phyloP scores from a whole-genome alignment of 257 asterid genomes.

The Jacaranda copaia region DNA sequence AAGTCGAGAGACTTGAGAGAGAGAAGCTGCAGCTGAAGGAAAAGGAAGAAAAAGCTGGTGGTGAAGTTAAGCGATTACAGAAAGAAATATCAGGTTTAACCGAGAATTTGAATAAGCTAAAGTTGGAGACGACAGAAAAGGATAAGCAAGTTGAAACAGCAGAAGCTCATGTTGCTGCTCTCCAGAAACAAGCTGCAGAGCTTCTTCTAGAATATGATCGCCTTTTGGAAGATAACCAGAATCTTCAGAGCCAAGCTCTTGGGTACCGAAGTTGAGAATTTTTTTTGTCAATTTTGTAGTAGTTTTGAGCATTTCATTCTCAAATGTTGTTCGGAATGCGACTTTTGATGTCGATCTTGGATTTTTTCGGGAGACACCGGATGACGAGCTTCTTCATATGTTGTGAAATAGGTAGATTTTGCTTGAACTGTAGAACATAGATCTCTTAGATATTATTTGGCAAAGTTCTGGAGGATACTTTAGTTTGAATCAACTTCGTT shows the following conservation, averaged over 20 bases:
- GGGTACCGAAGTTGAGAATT: slow-evolving; percentile 44
- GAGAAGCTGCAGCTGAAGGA: slow-evolving; percentile 75
- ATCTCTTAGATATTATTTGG: too few species aligned
- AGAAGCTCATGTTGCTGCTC: slow-evolving; percentile 75
- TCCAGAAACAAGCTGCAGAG: slow-evolving; percentile 86
- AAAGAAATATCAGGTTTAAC: slow-evolving; percentile 60
- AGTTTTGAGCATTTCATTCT: too few species aligned
- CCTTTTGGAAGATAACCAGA: slow-evolving; percentile 84
- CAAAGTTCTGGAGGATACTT: too few species aligned
- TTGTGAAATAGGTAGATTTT: too few species aligned
- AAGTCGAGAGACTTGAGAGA: slow-evolving; percentile 71
- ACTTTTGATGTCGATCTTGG: too few species aligned
- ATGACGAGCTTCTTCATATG: too few species aligned
- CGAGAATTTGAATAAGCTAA: slow-evolving; percentile 67
- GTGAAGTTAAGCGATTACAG: slow-evolving; percentile 57
- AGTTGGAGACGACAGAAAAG: slow-evolving; percentile 60
- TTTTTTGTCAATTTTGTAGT: too few species aligned
- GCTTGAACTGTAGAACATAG: too few species aligned
- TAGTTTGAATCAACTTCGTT: too few species aligned
- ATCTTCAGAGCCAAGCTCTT: slow-evolving; percentile 69
- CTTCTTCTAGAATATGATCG: slow-evolving; percentile 87
- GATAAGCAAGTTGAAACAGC: slow-evolving; percentile 77
- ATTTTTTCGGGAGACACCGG: too few species aligned
- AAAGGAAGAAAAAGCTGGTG: slow-evolving; percentile 65
- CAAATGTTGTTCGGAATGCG: too few species aligned